Evolutionary conservation across 768 basidiomycete genomes (phyloP).

Genomic region (Rhodotorula sphaerocarpa): DNA sequence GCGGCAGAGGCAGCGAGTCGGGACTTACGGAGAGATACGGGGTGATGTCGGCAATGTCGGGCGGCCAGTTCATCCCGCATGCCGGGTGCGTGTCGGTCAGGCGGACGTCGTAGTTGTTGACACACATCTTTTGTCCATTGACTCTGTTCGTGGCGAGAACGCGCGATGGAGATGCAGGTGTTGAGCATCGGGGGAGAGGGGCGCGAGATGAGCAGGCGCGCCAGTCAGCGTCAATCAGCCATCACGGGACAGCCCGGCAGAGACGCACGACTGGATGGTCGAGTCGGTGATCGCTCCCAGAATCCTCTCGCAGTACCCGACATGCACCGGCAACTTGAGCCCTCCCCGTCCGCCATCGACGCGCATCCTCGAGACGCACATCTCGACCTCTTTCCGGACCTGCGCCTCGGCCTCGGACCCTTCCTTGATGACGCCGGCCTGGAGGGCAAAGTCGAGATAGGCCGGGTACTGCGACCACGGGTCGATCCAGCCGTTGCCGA

Average conservation of each 20-base stretch:
- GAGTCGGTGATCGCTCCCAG: constrained; percentile 46
- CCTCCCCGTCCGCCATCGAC: constrained; percentile 1
- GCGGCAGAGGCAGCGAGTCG: background rate
- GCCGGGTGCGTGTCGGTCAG: constrained; percentile 66
- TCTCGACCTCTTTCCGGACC: constrained; percentile 54
- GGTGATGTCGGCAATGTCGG: constrained; percentile 55
- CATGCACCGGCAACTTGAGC: constrained; percentile 46
- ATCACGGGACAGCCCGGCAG: no score
- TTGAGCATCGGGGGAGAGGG: background rate
- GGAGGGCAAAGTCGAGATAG: constrained; percentile 75
- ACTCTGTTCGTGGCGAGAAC: constrained; percentile 40
- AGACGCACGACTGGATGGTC: constrained; percentile 46
- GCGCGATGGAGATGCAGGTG: background rate
- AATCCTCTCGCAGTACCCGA: constrained; percentile 56
- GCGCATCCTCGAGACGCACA: constrained; percentile 50
- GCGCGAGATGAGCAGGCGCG: background rate
- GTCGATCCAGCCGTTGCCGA: constrained; percentile 99
- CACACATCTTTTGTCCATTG: constrained; percentile 53
- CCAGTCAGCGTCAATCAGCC: background rate
- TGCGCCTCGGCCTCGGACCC: constrained; percentile 60
- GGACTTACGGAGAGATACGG: constrained; percentile 67
- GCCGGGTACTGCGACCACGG: constrained; percentile 76
- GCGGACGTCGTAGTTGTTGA: constrained; percentile 92
- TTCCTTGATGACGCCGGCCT: constrained; percentile 66
- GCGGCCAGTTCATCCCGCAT: constrained; percentile 98